Evolutionary conservation across 2,329 filamentous ascomycete species (phyloP).

Genomic region (Exophiala aquamarina): DNA sequence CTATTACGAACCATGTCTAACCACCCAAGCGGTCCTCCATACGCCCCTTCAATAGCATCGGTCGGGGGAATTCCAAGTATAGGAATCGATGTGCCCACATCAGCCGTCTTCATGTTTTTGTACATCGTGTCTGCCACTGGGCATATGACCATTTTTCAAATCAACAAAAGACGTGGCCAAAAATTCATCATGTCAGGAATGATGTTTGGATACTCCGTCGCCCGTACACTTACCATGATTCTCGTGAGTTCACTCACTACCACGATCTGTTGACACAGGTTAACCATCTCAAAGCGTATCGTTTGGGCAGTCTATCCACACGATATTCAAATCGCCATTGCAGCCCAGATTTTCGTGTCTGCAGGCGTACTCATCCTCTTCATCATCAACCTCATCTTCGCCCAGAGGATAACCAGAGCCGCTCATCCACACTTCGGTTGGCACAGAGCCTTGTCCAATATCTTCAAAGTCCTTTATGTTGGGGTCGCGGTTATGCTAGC

Average conservation of each 20-base stretch:
- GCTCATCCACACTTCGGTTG: constrained; percentile 71
- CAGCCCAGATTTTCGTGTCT: constrained; percentile 68
- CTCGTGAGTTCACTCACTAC: constrained; percentile 29
- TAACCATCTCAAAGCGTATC: constrained; percentile 39
- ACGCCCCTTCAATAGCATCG: constrained; percentile 32
- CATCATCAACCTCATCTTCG: constrained; percentile 74
- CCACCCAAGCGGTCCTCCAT: constrained; percentile 45
- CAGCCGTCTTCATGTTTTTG: constrained; percentile 58
- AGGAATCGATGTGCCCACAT: constrained; percentile 51
- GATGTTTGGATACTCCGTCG: constrained; percentile 52
- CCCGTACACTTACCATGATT: constrained; percentile 47
- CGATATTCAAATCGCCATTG: constrained; percentile 52
- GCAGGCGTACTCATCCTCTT: constrained; percentile 75
- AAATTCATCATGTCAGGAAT: constrained; percentile 51
- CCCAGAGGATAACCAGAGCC: constrained; percentile 72
- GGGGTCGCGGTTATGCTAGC: constrained; percentile 61
- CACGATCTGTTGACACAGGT: not conserved
- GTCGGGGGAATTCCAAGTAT: constrained; percentile 53
- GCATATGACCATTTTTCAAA: constrained; percentile 47
- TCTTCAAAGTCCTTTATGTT: constrained; percentile 60
- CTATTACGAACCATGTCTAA: not conserved
- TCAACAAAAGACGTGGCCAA: constrained; percentile 43
- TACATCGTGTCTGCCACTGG: constrained; percentile 43
- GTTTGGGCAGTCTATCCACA: constrained; percentile 52
- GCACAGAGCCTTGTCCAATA: constrained; percentile 52